Evolutionary conservation across 306 rosid genomes (phyloP).

Genomic region (Gastrolobium villosum): DNA sequence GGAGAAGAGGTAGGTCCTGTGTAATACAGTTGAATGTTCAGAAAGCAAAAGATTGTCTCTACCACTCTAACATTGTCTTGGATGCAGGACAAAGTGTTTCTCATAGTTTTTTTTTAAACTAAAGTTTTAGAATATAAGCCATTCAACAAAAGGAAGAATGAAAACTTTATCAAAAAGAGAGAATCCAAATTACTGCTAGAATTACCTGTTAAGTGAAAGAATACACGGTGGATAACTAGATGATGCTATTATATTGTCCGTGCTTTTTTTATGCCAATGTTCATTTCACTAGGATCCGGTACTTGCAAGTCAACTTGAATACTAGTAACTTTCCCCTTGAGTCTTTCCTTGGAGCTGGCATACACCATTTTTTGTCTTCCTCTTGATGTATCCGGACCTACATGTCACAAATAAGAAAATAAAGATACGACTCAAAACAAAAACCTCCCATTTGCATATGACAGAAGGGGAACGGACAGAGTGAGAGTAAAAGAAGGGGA

Average conservation of each 20-base stretch:
- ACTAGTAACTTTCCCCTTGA: no score
- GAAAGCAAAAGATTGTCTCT: background rate
- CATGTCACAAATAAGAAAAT: background rate
- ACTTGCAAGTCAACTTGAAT: constrained; percentile 51
- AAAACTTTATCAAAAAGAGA: background rate
- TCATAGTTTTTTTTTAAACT: background rate
- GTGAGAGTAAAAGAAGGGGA: no score
- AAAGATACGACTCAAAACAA: background rate
- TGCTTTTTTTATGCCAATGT: constrained; percentile 63
- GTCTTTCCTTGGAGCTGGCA: constrained; percentile 64
- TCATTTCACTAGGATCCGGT: constrained; percentile 76
- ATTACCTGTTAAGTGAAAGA: no score
- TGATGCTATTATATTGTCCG: constrained; percentile 55
- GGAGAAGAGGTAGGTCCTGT: background rate
- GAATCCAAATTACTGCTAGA: background rate
- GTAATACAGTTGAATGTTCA: background rate
- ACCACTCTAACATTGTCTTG: background rate
- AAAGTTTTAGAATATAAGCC: background rate
- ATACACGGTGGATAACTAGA: background rate
- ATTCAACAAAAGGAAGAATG: background rate
- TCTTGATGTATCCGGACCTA: no score
- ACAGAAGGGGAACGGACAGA: no score
- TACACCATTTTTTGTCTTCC: no score
- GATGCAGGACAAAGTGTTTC: background rate
- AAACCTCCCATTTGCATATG: background rate